Evolutionary conservation across 1,139 yeast species (phyloP).

Genomic region (Yamadazyma siamensis): DNA sequence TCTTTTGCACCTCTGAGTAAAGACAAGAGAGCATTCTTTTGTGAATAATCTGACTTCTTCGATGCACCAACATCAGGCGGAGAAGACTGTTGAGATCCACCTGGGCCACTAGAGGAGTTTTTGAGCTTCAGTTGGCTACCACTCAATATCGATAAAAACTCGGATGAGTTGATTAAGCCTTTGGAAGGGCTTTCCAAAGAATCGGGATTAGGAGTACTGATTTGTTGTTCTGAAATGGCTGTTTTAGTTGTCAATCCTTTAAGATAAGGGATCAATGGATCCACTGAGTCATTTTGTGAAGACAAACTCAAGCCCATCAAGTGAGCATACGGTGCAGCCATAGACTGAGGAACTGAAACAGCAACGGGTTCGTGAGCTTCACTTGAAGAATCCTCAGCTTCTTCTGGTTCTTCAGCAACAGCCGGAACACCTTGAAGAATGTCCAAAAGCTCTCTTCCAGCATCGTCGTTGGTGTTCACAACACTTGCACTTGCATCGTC

Average conservation of each 20-base stretch:
- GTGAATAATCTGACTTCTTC: too few relatives aligned
- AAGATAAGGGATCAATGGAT: conserved; percentile 19
- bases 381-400: conserved; percentile 1
- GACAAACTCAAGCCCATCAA: conserved; percentile 18
- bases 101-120: too few relatives aligned
- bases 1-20: not conserved
- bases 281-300: conserved; percentile 26
- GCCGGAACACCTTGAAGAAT: conserved; percentile 51
- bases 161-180: conserved; percentile 45
- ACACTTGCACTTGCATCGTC: conserved; percentile 8
- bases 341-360: conserved; percentile 16
- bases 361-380: conserved; percentile 4
- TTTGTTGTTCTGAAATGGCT: conserved; percentile 5
- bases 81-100: too few relatives aligned
- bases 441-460: conserved; percentile 72
- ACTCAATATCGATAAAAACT: conserved; percentile 47
- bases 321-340: conserved; percentile 18
- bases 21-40: too few relatives aligned
- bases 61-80: too few relatives aligned
- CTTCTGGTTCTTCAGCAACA: conserved; percentile 4
- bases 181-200: conserved; percentile 39
- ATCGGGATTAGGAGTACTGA: conserved; percentile 40
- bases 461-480: conserved; percentile 42
- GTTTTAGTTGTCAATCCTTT: conserved; percentile 9
- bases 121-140: too few relatives aligned